These are phyloP conservation scores for Aureobasidium namibiae DNA, from an alignment of 2,329 filamentous ascomycete species.

Conservation along the genomic window DNA sequence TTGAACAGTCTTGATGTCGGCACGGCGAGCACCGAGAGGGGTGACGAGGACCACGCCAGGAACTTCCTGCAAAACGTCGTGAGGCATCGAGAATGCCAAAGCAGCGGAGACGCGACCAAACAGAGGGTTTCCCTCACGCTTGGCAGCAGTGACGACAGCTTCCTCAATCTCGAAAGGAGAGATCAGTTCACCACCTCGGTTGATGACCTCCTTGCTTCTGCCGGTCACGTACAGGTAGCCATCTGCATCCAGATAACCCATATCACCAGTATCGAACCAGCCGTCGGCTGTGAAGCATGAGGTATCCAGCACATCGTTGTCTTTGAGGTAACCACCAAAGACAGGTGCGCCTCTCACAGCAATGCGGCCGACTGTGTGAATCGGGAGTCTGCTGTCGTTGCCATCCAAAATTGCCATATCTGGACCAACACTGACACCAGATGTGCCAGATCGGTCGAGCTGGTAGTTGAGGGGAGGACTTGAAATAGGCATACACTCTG, in stretches of 20 bases:
- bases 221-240: constrained; percentile 49
- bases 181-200: constrained; percentile 51
- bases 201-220: constrained; percentile 50
- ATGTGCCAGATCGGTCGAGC: constrained; percentile 46
- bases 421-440: constrained; percentile 44
- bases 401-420: constrained; percentile 44
- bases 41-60: constrained; percentile 47
- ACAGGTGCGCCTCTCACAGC: constrained; percentile 45
- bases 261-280: constrained; percentile 49
- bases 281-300: constrained; percentile 41
- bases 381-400: constrained; percentile 25
- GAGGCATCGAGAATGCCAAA: constrained; percentile 46
- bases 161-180: constrained; percentile 53
- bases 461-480: constrained; percentile 46
- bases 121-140: constrained; percentile 35
- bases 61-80: constrained; percentile 49
- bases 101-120: constrained; percentile 41
- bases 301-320: constrained; percentile 36
- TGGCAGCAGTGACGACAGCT: constrained; percentile 42
- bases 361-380: constrained; percentile 38
- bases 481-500: constrained; percentile 52
- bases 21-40: constrained; percentile 33
- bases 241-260: constrained; percentile 44
- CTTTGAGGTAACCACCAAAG: constrained; percentile 43
- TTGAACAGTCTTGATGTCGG: constrained; percentile 43